phyloP scores from a whole-genome alignment of 78 protist genomes.

The Dictyostelium capitatum region DNA sequence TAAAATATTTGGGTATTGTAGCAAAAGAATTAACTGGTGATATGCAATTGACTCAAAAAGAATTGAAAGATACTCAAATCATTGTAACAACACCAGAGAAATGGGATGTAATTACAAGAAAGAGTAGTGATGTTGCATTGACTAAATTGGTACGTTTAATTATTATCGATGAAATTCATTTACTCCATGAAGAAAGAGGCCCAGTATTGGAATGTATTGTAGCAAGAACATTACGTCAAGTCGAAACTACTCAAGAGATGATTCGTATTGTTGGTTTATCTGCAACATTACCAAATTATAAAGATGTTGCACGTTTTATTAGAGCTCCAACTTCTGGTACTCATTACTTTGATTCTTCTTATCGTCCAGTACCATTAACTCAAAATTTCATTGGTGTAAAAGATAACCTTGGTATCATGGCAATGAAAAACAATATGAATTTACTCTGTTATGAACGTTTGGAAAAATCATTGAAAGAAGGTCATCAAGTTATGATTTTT shows the following conservation, averaged over 20 bases:
- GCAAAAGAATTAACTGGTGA: slow-evolving; percentile 99
- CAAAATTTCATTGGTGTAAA: slow-evolving; percentile 96
- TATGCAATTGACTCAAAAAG: slow-evolving; percentile 97
- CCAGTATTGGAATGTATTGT: slow-evolving; percentile 98
- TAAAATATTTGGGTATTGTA: slow-evolving; percentile 90
- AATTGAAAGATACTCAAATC: slow-evolving; percentile 93
- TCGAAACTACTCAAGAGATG: slow-evolving; percentile 96
- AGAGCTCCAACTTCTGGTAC: slow-evolving; percentile 92
- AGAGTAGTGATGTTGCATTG: slow-evolving; percentile 90
- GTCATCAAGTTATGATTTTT: slow-evolving; percentile 97
- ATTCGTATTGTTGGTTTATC: slow-evolving; percentile 99
- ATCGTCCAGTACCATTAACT: slow-evolving; percentile 98
- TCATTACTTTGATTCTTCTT: slow-evolving; percentile 93
- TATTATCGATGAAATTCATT: slow-evolving; percentile 99
- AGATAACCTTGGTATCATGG: slow-evolving; percentile 9
- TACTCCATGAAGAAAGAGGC: slow-evolving; percentile 99
- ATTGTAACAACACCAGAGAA: slow-evolving; percentile 99
- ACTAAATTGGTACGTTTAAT: slow-evolving; percentile 89
- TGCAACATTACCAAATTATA: slow-evolving; percentile 99
- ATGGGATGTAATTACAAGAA: slow-evolving; percentile 99
- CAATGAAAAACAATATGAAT: slow-evolving; percentile 74
- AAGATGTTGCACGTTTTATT: slow-evolving; percentile 98
- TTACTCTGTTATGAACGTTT: slow-evolving; percentile 87
- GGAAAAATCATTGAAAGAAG: slow-evolving; percentile 54
- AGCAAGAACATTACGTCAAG: slow-evolving; percentile 95